Percentiles rank a stretch among this genome's conserved stretches.
Evolutionary conservation across 768 basidiomycete species (phyloP).

Genomic region (Asterophora parasitica): DNA sequence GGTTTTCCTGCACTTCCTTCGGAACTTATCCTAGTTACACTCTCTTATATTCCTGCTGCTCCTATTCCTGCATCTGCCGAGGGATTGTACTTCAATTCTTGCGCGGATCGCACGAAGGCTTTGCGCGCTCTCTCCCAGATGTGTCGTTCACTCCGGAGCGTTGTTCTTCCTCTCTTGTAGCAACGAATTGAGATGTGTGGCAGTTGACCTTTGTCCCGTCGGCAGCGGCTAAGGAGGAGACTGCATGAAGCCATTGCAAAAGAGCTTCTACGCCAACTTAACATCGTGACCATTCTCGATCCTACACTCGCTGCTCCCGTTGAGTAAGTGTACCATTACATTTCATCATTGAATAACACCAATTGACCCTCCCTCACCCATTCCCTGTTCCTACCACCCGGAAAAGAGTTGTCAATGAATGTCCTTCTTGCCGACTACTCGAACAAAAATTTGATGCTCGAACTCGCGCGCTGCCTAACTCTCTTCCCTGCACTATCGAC

Average conservation of each 20-base stretch:
- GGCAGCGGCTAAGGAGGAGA: not conserved
- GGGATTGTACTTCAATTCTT: not conserved
- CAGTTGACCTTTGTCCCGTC: no score
- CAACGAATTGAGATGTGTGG: constrained; percentile 17
- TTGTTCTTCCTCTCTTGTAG: constrained; percentile 16
- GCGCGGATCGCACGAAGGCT: constrained; percentile 6
- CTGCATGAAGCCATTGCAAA: constrained; percentile 11
- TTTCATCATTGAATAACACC: no score
- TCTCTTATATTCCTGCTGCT: constrained; percentile 15
- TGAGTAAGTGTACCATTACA: constrained; percentile 4
- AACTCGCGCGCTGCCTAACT: not conserved
- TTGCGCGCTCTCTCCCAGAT: constrained; percentile 18
- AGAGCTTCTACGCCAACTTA: constrained; percentile 16
- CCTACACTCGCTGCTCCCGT: constrained; percentile 19
- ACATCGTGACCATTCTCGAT: constrained; percentile 22
- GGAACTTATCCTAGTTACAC: constrained; percentile 23
- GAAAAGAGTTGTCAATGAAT: constrained; percentile 14
- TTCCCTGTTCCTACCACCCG: no score
- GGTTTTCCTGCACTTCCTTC: constrained; percentile 19
- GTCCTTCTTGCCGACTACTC: constrained; percentile 5
- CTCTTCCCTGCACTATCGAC: constrained; percentile 14
- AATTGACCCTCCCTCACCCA: no score
- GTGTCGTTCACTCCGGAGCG: constrained; percentile 15
- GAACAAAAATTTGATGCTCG: not conserved
- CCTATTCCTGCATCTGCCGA: constrained; percentile 10